phyloP scores from a whole-genome alignment of 2,329 filamentous ascomycete genomes.

The Penicillium verrucosum region DNA sequence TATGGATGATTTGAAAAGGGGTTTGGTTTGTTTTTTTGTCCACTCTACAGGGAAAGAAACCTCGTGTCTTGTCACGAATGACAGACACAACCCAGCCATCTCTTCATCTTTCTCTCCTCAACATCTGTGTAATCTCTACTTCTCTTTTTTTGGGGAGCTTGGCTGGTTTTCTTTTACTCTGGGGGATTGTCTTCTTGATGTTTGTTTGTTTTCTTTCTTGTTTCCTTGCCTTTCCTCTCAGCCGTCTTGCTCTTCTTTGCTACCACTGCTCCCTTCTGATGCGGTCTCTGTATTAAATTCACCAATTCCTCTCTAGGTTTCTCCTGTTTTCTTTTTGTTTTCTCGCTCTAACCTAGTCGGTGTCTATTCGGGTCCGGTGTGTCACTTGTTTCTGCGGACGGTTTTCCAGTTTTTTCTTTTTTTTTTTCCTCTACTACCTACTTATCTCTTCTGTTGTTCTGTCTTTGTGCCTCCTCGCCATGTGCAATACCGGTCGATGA shows the following conservation, averaged over 20 bases:
- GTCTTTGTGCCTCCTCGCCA: constrained; percentile 18
- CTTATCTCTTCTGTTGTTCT: constrained; percentile 22
- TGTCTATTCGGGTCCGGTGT: constrained; percentile 25
- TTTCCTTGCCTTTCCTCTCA: background rate
- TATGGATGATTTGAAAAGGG: constrained; percentile 24
- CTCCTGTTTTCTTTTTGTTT: constrained; percentile 17
- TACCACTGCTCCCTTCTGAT: constrained; percentile 27
- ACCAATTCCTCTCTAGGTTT: constrained; percentile 29
- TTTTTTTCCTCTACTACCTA: constrained; percentile 10
- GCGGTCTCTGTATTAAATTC: constrained; percentile 35
- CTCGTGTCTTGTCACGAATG: constrained; percentile 11
- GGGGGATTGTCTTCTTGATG: constrained; percentile 20
- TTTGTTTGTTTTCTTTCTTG: constrained; percentile 18
- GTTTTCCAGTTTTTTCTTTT: constrained; percentile 20
- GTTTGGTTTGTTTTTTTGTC: constrained; percentile 12
- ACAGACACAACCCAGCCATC: constrained; percentile 19
- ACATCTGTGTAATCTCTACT: constrained; percentile 42
- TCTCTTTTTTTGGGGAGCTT: constrained; percentile 35
- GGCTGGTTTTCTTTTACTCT: constrained; percentile 30
- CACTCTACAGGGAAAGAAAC: constrained; percentile 7
- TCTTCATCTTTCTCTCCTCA: constrained; percentile 29
- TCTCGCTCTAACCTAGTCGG: constrained; percentile 19
- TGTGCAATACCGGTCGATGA: constrained; percentile 20
- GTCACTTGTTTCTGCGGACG: constrained; percentile 18
- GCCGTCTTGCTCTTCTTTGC: constrained; percentile 23